Evolutionary conservation across 768 basidiomycete genomes (phyloP).

Genomic region (Termitomyces sp.): DNA sequence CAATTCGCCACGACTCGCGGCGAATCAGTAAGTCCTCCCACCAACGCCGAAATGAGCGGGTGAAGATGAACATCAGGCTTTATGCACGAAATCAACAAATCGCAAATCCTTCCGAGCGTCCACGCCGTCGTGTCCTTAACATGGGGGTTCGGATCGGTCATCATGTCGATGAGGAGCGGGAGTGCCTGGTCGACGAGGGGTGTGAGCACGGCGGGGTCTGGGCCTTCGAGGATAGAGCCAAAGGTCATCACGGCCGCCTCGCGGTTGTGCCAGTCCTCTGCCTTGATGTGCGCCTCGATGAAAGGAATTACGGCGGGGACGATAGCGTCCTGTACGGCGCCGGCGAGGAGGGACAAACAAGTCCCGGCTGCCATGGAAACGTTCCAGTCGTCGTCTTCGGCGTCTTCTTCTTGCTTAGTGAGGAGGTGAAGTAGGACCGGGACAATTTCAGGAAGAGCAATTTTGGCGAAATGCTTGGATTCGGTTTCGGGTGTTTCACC

Average conservation of each 20-base stretch:
- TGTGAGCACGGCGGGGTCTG: constrained; percentile 81
- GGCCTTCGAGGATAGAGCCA: constrained; percentile 95
- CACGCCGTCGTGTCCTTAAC: constrained; percentile 98
- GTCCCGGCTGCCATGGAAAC: constrained; percentile 96
- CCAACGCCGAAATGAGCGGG: constrained; percentile 77
- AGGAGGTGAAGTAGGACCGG: constrained; percentile 88
- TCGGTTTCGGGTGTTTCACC: constrained; percentile 84
- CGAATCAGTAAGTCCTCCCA: constrained; percentile 73
- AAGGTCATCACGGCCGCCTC: constrained; percentile 99
- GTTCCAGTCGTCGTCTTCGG: constrained; percentile 99
- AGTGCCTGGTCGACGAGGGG: constrained; percentile 94
- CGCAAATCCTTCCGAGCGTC: constrained; percentile 95
- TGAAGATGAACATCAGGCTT: constrained; percentile 88
- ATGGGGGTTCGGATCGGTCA: constrained; percentile 78
- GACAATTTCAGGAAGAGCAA: constrained; percentile 91
- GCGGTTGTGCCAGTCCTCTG: constrained; percentile 89
- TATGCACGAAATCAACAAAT: constrained; percentile 80
- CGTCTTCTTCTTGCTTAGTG: constrained; percentile 93
- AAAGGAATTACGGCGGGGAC: constrained; percentile 95
- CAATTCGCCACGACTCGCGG: constrained; percentile 90
- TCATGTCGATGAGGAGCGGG: constrained; percentile 92
- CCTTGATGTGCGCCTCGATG: constrained; percentile 94
- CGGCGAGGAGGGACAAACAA: constrained; percentile 84
- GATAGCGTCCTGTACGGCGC: constrained; percentile 86
- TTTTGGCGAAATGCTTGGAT: constrained; percentile 89